Evolutionary conservation across 164 flowering plant species (phyloP).

Genomic region (Stephania japonica): DNA sequence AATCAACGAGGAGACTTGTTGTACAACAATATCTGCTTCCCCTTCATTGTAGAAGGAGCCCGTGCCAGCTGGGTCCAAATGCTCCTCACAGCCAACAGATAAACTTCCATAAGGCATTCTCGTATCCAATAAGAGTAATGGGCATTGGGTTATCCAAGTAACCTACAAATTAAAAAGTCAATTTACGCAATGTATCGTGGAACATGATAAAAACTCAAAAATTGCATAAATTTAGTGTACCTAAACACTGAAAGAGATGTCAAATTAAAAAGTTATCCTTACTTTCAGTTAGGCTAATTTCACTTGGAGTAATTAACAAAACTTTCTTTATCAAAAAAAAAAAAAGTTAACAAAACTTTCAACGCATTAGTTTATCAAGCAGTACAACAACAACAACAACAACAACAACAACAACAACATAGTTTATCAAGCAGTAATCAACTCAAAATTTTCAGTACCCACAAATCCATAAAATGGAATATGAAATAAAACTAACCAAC

Average conservation of each 20-base stretch:
- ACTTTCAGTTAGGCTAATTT: not conserved
- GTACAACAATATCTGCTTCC: conserved; percentile 83
- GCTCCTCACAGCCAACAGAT: conserved; percentile 85
- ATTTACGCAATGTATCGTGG: not conserved
- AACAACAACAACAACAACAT: too few species aligned
- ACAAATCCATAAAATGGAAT: not conserved
- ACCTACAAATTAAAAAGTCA: conserved; percentile 43
- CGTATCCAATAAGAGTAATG: conserved; percentile 85
- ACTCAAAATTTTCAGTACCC: not conserved
- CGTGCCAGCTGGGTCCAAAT: conserved; percentile 87
- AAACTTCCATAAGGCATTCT: conserved; percentile 89
- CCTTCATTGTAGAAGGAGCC: conserved; percentile 97
- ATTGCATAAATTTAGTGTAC: not conserved
- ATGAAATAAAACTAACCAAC: not conserved
- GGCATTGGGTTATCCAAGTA: conserved; percentile 90
- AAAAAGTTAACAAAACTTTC: too few species aligned
- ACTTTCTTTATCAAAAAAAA: not conserved
- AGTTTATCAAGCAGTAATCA: not conserved
- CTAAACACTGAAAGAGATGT: too few species aligned
- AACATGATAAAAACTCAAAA: not conserved
- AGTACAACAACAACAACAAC: too few species aligned
- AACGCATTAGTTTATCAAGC: too few species aligned
- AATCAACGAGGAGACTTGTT: conserved; percentile 70
- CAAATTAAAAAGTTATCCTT: not conserved
- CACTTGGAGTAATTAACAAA: not conserved